Base-by-base conservation (phyloP, 352 stramenopile genomes). In the Blastocystis sp. region DNA sequence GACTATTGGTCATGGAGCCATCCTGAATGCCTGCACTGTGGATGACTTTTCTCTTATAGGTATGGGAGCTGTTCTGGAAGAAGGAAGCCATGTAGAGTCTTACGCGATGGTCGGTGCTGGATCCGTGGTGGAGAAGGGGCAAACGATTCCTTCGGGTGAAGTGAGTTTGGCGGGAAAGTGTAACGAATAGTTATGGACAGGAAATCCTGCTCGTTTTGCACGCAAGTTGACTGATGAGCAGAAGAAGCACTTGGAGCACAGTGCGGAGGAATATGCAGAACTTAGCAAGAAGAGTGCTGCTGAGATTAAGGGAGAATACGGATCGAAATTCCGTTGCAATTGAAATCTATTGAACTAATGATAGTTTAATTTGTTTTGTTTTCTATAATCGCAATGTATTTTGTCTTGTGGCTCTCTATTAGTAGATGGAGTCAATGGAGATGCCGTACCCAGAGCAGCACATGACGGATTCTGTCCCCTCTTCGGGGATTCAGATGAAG, bases 21-120 rank as follows among this genome's bases (percentile, higher is more conserved):
- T 95, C 84, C 95, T 98, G 73, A 96, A 98, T 93, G 97, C 94
- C 89, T 97, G 95, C 91, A 97, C 93, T n/a, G 93, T 98, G 63
- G 94, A 97, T 87, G 94, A 98, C 93, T 95, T 97, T 91, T 94
- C 93, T 89, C 93, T 98, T 87, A 98, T 98, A 90, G 96, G 95
- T 76, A 97, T 98, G 95, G 95, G 96, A 91, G 93, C 94, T 53
- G 94, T 98, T 91, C 92, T 98, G 54, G 92, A 97, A 87, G 94
- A 97, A 89, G 95, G 95, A 45, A 93, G 94, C 54, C 91, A 97
- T 45, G 92, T 98, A 47, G 93, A 97, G 88, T 95, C 93, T 61
- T 96, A 98, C 92, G 95, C 94, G 39, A 97, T 98, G 90, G 93
- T 98, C 45, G 96, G 94, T 29, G 96, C 95, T 43, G 96, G 96